Evolutionary conservation across 2,329 filamentous ascomycete genomes (phyloP), one percentile per base, ranked within the genome.

Genomic region (Blastomyces gilchristii): DNA sequence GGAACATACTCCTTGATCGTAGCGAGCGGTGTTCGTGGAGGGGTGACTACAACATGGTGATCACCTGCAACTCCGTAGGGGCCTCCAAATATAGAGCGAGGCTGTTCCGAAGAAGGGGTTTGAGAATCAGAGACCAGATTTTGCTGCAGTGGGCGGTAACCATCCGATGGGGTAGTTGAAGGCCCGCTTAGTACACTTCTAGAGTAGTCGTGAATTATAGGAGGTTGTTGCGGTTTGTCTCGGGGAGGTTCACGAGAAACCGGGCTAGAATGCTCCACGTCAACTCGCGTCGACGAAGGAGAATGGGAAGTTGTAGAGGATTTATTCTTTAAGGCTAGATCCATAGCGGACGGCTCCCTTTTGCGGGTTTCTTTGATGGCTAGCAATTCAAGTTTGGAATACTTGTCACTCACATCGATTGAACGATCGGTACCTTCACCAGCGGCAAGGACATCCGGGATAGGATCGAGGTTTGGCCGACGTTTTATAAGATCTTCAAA

Each of bases 1-100:
- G 79, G 77, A 63, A 76, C 77, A 61, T 77, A 69, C 70, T 85
- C 83, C 41, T 76, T 76, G 66, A 85, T 85, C 0, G 81, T 76
- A 25, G 80, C 77, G 9, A 85, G 79, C 31, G 76, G 74, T 61
- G 72, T 76, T 53, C 72, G 73, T 43, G 76, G 72, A 39, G 77
- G 77, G 25, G 74, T 73, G 58, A 70, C 63, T 11, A 69, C 43
- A 14, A 65, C 61, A 6, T 64, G 60, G n/a, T 57, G 53, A 37
- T 71, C 71, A 61, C 66, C 61, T 37, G 65, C 68, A 62, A 67
- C 66, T 7, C 65, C 71, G 43, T 68, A 68, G 34, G 72, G 74
- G 50, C 70, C 72, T 56, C 70, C 74, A 62, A 73, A 76, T 57
- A 75, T 65, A 60, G 72, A 76, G 25, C 67, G 68, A 43, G 75